phyloP scores from a whole-genome alignment of 2,329 filamentous ascomycete genomes.

The Chrysoporthe deuterocubensis region DNA sequence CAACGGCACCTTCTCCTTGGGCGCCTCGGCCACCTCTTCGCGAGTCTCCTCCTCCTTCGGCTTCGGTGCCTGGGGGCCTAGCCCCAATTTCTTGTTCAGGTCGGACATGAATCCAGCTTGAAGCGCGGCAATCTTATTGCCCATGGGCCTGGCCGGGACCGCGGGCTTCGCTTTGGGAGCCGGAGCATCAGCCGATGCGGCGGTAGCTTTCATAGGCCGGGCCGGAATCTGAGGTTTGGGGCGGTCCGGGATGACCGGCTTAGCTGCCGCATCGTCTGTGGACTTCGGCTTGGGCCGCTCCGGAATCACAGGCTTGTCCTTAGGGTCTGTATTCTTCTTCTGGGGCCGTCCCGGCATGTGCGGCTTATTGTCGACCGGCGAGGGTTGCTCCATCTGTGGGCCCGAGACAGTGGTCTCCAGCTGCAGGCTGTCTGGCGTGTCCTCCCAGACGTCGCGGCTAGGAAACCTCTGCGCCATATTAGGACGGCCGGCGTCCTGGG shows the following conservation, averaged over 20 bases:
- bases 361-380: slow-evolving; percentile 51
- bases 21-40: slow-evolving; percentile 58
- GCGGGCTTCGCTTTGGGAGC: slow-evolving; percentile 77
- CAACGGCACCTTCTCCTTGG: slow-evolving; percentile 76
- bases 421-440: slow-evolving; percentile 81
- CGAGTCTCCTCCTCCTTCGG: slow-evolving; percentile 64
- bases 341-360: slow-evolving; percentile 60
- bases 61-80: slow-evolving; percentile 75
- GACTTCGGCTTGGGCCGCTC: slow-evolving; percentile 58
- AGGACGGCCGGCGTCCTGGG: slow-evolving; percentile 53
- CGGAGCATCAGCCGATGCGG: slow-evolving; percentile 47
- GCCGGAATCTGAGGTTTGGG: slow-evolving; percentile 65
- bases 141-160: slow-evolving; percentile 76
- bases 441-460: slow-evolving; percentile 93
- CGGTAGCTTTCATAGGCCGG: slow-evolving; percentile 61
- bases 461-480: slow-evolving; percentile 75
- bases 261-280: slow-evolving; percentile 35
- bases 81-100: slow-evolving; percentile 83
- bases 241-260: slow-evolving; percentile 53
- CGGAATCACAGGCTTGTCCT: slow-evolving; percentile 52
- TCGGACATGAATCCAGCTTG: slow-evolving; percentile 93
- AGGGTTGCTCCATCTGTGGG: slow-evolving; percentile 53
- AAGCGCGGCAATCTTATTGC: slow-evolving; percentile 86
- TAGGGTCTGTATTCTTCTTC: slow-evolving; percentile 45
- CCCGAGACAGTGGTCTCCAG: slow-evolving; percentile 74